These are phyloP conservation scores for Arachis hypogaea DNA, from an alignment of 306 rosid species.

Conservation along the genomic window DNA sequence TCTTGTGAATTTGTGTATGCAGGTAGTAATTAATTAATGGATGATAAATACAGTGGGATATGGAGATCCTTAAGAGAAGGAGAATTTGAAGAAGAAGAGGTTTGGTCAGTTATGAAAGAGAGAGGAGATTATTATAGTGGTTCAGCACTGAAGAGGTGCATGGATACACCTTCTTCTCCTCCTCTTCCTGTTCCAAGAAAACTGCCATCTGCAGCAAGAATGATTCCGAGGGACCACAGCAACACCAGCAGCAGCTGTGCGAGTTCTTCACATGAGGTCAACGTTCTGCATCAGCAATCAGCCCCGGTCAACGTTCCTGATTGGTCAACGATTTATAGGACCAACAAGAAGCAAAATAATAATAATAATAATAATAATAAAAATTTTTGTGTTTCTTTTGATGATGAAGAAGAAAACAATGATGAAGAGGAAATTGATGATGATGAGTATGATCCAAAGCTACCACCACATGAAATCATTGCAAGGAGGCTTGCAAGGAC, in stretches of 20 bases:
- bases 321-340: slow-evolving; percentile 62
- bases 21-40: slow-evolving; percentile 62
- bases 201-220: slow-evolving; percentile 58
- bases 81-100: slow-evolving; percentile 84
- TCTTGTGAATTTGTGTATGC: not conserved
- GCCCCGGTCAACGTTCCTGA: slow-evolving; percentile 80
- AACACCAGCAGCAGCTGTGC: slow-evolving; percentile 43
- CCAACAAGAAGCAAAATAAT: slow-evolving; percentile 41
- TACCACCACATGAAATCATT: slow-evolving; percentile 87
- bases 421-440: slow-evolving; percentile 27
- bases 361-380: no score
- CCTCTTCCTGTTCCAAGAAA: slow-evolving; percentile 45
- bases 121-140: slow-evolving; percentile 32
- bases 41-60: slow-evolving; percentile 56
- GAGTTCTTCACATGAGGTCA: slow-evolving; percentile 49
- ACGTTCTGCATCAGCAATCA: slow-evolving; percentile 65
- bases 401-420: slow-evolving; percentile 24
- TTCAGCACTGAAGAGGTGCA: slow-evolving; percentile 36
- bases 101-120: slow-evolving; percentile 70
- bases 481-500: slow-evolving; percentile 86
- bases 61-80: slow-evolving; percentile 89
- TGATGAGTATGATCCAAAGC: slow-evolving; percentile 50
- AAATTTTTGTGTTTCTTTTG: not conserved
- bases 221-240: slow-evolving; percentile 57
- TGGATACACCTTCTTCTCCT: slow-evolving; percentile 32